These are phyloP conservation scores for Neltuma alba DNA, from an alignment of 306 rosid species.

Conservation along the genomic window DNA sequence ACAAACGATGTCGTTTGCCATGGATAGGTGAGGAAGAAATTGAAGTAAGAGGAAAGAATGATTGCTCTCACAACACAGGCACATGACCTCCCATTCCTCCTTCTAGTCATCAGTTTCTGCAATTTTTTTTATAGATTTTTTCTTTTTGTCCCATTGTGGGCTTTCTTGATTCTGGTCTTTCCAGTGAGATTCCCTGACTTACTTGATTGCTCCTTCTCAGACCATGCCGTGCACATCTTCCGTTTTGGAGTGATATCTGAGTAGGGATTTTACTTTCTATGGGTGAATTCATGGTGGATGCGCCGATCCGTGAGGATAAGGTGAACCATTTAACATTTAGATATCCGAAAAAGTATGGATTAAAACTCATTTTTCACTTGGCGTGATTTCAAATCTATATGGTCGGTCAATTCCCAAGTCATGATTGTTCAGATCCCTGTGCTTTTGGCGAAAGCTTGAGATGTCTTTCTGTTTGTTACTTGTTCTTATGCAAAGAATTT, in stretches of 20 bases:
- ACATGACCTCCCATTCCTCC: conserved; percentile 40
- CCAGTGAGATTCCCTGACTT: conserved; percentile 56
- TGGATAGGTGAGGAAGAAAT: conserved; percentile 46
- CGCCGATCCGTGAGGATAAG: conserved; percentile 55
- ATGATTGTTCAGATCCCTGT: conserved; percentile 11
- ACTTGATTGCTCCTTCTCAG: conserved; percentile 40
- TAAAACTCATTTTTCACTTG: conserved; percentile 6
- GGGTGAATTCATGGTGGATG: conserved; percentile 67
- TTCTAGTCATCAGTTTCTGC: conserved; percentile 36
- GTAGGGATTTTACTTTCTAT: conserved; percentile 37
- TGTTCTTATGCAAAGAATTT: conserved; percentile 36
- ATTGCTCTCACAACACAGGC: conserved; percentile 43
- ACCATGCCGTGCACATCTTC: conserved; percentile 29
- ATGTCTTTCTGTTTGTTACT: conserved; percentile 37
- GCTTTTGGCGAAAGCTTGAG: conserved; percentile 35
- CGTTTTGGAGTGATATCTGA: conserved; percentile 32
- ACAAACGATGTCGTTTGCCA: conserved; percentile 46
- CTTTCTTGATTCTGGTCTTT: conserved; percentile 40
- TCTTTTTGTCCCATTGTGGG: conserved; percentile 60
- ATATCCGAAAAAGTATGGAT: conserved; percentile 19
- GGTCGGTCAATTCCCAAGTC: conserved; percentile 9
- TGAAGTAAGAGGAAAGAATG: conserved; percentile 19
- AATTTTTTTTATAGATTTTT: conserved; percentile 30
- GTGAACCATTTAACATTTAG: conserved; percentile 50
- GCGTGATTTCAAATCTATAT: conserved; percentile 31